phyloP scores from a whole-genome alignment of 2,329 filamentous ascomycete genomes.

The Neobulgaria alba region DNA sequence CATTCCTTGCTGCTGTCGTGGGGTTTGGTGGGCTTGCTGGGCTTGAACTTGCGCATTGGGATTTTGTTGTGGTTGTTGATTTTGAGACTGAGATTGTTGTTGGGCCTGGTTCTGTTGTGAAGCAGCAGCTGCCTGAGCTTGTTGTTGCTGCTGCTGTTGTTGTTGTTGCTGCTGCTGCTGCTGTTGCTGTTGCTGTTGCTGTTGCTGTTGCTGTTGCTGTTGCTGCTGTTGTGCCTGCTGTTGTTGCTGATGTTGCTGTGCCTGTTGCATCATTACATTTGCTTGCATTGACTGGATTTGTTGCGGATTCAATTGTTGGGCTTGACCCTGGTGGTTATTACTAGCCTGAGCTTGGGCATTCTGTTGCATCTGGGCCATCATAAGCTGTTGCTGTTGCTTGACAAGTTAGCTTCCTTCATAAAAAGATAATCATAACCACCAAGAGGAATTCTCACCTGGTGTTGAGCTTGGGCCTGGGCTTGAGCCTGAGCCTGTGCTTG shows the following conservation, averaged over 20 bases:
- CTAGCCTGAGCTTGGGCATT: slow-evolving; percentile 30
- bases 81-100: slow-evolving; percentile 36
- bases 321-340: slow-evolving; percentile 2
- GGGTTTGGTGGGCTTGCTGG: slow-evolving; percentile 31
- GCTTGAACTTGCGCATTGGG: slow-evolving; percentile 35
- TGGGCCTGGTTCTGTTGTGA: slow-evolving; percentile 35
- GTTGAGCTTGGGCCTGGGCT: not conserved
- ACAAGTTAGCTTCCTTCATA: slow-evolving; percentile 10
- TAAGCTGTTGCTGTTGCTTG: slow-evolving; percentile 25
- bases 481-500: slow-evolving; percentile 31
- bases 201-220: slow-evolving; percentile 30
- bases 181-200: slow-evolving; percentile 20
- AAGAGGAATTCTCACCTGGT: slow-evolving; percentile 11
- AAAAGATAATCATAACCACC: not conserved
- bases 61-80: slow-evolving; percentile 34
- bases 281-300: not conserved
- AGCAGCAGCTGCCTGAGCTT: slow-evolving; percentile 29
- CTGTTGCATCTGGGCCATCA: slow-evolving; percentile 41
- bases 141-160: slow-evolving; percentile 37
- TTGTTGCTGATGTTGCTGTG: not conserved
- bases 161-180: slow-evolving; percentile 28
- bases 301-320: not conserved
- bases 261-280: too few species aligned
- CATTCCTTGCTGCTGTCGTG: slow-evolving; percentile 32
- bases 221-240: slow-evolving; percentile 21